Base-by-base conservation (phyloP, 192 early-diverging fungal genomes). In the Helicostylum pulchrum region DNA sequence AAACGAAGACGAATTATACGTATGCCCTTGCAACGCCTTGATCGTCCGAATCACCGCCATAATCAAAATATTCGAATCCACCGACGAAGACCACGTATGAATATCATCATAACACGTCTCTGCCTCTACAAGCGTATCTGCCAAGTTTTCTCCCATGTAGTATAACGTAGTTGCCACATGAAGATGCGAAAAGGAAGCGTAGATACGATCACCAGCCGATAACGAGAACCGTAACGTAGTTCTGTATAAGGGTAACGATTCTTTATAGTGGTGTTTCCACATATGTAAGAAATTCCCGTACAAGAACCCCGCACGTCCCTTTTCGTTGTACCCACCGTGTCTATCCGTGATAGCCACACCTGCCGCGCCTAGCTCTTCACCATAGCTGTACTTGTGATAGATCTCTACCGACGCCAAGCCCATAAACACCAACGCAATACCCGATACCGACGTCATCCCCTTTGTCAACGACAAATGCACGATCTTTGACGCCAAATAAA, bases 1-100 rank as follows among this genome's bases (percentile, higher is more conserved):
- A 4, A 43, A 21, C 4, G 68, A 19, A 32, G 62, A 52, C 4
- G 47, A 6, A 9, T 47, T 53, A 30, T 45, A 62, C 1, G 71
- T 73, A 44, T 67, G 58, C 23, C 71, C 71, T 17, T 73, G 71
- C 7, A 73, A 49, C 19, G 71, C 59, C 30, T 67, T 67, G 47
- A 67, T 31, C 2, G 65, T 67, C 7, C 71, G 65, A 7, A 73
- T 57, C 3, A 73, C 34, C 7, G 70, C 20, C 34, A 72, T 62
- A 9, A 72, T 56, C 1, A 66, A 57, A 47, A 72, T 62, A 30
- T 66, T 66, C 5, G 49, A 55, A 47, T 72, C 70, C 4, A 69
- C 43, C 47, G 60, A 62, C 5, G 67, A 62, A 15, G 59, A 54
- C 67, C 67, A 62, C 19, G 49, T 21, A 23, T 67, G 65, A 0